A percentile compares a stretch with the other conserved stretches of the same genome.
Conservation (phyloP, 2,329 filamentous ascomycete genomes). For the Pyrenochaeta sp. region DNA sequence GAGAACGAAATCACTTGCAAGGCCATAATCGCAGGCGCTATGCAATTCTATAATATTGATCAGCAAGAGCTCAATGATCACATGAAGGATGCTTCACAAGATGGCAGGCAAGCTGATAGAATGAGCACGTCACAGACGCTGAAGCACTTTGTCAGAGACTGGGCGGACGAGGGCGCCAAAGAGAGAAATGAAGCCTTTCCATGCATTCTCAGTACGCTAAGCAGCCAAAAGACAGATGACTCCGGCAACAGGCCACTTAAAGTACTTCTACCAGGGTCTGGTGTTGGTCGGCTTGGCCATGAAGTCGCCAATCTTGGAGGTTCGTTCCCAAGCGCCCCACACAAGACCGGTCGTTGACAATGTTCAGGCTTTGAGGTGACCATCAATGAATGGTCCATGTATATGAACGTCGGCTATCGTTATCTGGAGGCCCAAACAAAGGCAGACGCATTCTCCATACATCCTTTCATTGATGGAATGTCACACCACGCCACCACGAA, state of each 20-base stretch:
- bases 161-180: constrained; percentile 58
- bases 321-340: constrained; percentile 22
- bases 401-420: constrained; percentile 65
- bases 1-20: constrained; percentile 59
- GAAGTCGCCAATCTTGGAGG: constrained; percentile 57
- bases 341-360: neutral
- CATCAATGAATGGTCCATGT: constrained; percentile 67
- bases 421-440: constrained; percentile 53
- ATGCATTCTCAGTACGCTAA: constrained; percentile 43
- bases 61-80: constrained; percentile 57
- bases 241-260: constrained; percentile 32
- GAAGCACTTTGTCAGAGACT: constrained; percentile 67
- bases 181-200: constrained; percentile 56
- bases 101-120: constrained; percentile 51
- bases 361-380: constrained; percentile 60
- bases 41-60: constrained; percentile 58
- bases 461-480: constrained; percentile 66
- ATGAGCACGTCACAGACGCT: constrained; percentile 62
- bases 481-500: constrained; percentile 62
- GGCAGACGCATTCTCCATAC: constrained; percentile 41
- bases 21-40: constrained; percentile 55
- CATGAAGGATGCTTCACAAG: constrained; percentile 50
- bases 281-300: constrained; percentile 62
- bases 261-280: constrained; percentile 63
- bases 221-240: neutral